A percentile compares a stretch with the other conserved stretches of the same genome.
Conservation (phyloP, 116 monocot genomes). For the Zostera marina region DNA sequence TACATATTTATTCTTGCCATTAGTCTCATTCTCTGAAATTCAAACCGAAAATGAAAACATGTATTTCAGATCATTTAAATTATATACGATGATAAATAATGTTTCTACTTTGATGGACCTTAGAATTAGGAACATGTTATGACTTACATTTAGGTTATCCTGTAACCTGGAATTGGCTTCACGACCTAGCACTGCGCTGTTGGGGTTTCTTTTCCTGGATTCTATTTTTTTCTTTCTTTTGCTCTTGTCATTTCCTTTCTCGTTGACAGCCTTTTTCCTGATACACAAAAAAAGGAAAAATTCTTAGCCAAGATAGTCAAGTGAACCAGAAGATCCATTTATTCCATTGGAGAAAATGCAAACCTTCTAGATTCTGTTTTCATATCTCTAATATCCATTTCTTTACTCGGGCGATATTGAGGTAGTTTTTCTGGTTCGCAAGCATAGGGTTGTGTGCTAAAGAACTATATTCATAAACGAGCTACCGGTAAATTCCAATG, state of each 20-base stretch:
- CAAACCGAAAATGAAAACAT: conserved; percentile 1
- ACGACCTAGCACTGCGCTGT: conserved; percentile 56
- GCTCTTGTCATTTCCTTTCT: conserved; percentile 12
- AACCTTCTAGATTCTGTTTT: conserved; percentile 59
- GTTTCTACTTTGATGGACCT: background rate
- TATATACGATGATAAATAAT: background rate
- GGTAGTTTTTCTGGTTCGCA: conserved; percentile 41
- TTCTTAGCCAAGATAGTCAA: background rate
- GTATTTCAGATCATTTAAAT: background rate
- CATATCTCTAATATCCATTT: conserved; percentile 55
- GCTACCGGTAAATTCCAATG: no score
- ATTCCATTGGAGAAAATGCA: background rate
- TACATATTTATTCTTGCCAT: conserved; percentile 25
- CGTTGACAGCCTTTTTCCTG: conserved; percentile 28
- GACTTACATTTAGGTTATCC: conserved; percentile 51
- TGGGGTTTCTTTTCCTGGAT: conserved; percentile 5
- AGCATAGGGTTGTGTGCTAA: conserved; percentile 33
- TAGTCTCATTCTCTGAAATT: conserved; percentile 25
- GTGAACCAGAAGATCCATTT: no score
- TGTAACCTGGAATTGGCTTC: conserved; percentile 71
- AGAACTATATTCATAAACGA: no score
- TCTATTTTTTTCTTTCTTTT: conserved; percentile 20
- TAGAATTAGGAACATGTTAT: background rate
- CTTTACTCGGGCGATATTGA: conserved; percentile 47
- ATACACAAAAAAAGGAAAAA: background rate